Base-by-base conservation (phyloP, 2,329 filamentous ascomycete species). In the Clarireedia hainanense region DNA sequence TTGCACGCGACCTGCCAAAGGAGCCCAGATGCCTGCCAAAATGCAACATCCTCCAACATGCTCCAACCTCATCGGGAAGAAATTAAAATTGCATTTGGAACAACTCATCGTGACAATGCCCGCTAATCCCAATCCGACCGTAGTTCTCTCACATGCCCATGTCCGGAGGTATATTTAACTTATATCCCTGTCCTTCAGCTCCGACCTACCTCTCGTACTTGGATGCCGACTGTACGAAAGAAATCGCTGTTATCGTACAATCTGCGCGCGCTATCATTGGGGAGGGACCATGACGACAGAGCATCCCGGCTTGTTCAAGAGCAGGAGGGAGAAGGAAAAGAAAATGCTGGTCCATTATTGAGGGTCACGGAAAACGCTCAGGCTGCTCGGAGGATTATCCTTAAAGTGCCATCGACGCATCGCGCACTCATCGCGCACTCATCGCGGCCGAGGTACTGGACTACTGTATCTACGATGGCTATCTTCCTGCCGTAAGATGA, bases 61-160 rank as follows among this genome's bases (percentile, higher is more conserved):
- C 15, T 23, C 40, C 17, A 43, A 43, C 40, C 40, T 24, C 40
- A 43, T 43, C 40, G 40, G 40, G 40, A 43, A 43, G n/a, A 50
- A 51, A 57, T 57, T 61, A 54, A 64, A 63, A 65, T 65, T 64
- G 57, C 47, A 60, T 53, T 57, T 55, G 63, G 63, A 60, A 65
- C 63, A 66, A 61, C 64, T 54, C 64, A 66, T 64, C 61, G 42
- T 65, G 62, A 55, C 52, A 20, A 34, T 34, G 30, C 30, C 7
- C 30, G 10, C 47, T 52, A 10, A 37, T 10, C 9, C 34, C 23
- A 7, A n/a, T 34, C 10, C 30, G 9, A 1, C 30, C 30, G 30
- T 34, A 34, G 30, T 34, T 43, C 15, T 9, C 40, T 43, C 23
- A 20, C 15, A 17, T 20, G 23, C 40, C 40, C 12, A 43, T 17